phyloP scores from a whole-genome alignment of 2,329 filamentous ascomycete genomes.

The Fusarium paranaense region DNA sequence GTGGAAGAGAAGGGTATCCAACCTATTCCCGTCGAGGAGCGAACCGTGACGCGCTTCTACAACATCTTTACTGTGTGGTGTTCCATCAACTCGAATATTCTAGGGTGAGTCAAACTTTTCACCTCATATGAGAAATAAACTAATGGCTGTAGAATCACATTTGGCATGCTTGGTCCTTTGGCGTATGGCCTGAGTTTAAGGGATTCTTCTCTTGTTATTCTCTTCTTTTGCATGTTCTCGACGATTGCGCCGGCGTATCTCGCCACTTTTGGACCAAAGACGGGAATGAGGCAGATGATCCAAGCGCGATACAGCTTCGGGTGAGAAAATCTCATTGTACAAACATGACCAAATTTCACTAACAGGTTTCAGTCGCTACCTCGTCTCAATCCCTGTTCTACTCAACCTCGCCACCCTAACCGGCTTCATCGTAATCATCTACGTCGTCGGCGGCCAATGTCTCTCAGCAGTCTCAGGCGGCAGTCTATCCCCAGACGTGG shows the following conservation, averaged over 20 bases:
- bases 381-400: conserved; percentile 69
- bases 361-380: conserved; percentile 57
- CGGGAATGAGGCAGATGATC: conserved; percentile 74
- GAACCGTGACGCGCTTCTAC: conserved; percentile 54
- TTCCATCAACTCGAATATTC: conserved; percentile 61
- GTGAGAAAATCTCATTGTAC: conserved; percentile 42
- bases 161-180: conserved; percentile 71
- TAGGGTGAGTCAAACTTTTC: conserved; percentile 49
- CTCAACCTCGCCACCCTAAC: conserved; percentile 72
- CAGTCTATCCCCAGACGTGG: conserved; percentile 62
- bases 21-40: conserved; percentile 56
- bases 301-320: conserved; percentile 73
- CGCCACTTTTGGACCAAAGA: conserved; percentile 69
- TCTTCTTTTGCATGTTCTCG: conserved; percentile 71
- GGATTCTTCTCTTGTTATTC: conserved; percentile 68
- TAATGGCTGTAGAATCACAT: conserved; percentile 62
- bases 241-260: conserved; percentile 67
- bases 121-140: not conserved
- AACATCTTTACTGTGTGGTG: conserved; percentile 63
- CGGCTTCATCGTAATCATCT: conserved; percentile 73
- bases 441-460: conserved; percentile 70
- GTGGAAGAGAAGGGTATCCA: conserved; percentile 59
- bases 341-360: not conserved
- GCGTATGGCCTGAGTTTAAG: conserved; percentile 66
- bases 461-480: conserved; percentile 65